Conservation (phyloP, 768 basidiomycete species). For the Russula brevipes region DNA sequence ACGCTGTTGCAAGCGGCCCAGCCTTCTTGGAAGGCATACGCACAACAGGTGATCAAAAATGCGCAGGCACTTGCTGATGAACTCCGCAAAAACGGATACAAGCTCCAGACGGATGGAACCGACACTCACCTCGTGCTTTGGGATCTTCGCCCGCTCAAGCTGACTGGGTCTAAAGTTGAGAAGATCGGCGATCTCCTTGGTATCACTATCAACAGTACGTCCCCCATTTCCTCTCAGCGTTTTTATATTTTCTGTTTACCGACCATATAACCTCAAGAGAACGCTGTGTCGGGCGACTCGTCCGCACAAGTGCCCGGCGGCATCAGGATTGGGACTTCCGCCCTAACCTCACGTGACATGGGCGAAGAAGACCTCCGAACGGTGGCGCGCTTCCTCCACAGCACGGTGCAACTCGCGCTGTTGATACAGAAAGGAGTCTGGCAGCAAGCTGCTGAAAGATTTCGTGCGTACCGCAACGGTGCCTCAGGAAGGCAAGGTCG, state of each 20-base stretch:
- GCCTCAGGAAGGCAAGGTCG: conserved; percentile 63
- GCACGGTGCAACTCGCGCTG: conserved; percentile 86
- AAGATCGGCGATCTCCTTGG: conserved; percentile 96
- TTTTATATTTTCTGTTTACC: background rate
- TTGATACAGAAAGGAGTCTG: conserved; percentile 91
- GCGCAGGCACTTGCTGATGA: conserved; percentile 68
- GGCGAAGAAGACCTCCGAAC: conserved; percentile 76
- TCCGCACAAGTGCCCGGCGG: conserved; percentile 96
- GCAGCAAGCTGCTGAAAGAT: conserved; percentile 92
- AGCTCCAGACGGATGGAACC: conserved; percentile 93
- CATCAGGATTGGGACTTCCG: conserved; percentile 92
- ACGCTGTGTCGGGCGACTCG: conserved; percentile 94
- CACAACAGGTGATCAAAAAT: conserved; percentile 91
- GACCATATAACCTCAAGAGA: conserved; percentile 47
- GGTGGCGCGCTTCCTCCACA: conserved; percentile 90
- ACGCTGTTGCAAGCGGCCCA: conserved; percentile 86
- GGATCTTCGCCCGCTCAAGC: conserved; percentile 90
- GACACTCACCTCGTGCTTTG: conserved; percentile 98
- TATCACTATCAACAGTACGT: conserved; percentile 92
- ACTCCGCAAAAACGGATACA: conserved; percentile 80
- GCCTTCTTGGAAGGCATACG: conserved; percentile 87
- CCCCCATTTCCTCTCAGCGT: background rate
- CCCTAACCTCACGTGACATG: conserved; percentile 94
- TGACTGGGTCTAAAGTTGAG: conserved; percentile 98
- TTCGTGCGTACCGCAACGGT: conserved; percentile 78